Base-by-base conservation (phyloP, 1,284 basidiomycete species). In the Acaromyces ingoldii region DNA sequence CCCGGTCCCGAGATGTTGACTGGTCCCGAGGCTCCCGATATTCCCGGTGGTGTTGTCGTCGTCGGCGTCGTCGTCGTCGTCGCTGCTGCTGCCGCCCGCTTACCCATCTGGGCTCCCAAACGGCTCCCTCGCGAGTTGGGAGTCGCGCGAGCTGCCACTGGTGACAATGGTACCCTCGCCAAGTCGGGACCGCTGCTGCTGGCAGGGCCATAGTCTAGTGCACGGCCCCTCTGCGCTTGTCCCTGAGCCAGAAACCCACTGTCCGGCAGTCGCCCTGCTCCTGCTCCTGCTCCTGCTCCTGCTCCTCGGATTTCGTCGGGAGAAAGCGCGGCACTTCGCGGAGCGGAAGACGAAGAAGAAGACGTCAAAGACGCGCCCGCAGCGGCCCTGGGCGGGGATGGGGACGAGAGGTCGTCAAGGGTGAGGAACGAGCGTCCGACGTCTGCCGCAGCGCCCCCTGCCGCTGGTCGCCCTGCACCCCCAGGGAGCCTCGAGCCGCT, bases 41-140 rank as follows among this genome's bases (percentile, higher is more conserved):
- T n/a, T n/a, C n/a, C n/a, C n/a, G n/a, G n/a, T n/a, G n/a, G n/a
- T n/a, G n/a, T n/a, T n/a, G n/a, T n/a, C n/a, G n/a, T n/a, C n/a
- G n/a, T n/a, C n/a, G n/a, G n/a, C n/a, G n/a, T n/a, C n/a, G n/a
- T n/a, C n/a, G 13, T 13, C 39, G 39, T 13, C 30, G 39, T 13
- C 19, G 39, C 19, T 42, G 39, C 2, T 13, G 2, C 39, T 10
- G 42, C 10, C 21, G 19, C 42, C 19, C 33, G 19, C 17, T 37
- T 44, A 9, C 42, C 42, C 42, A 44, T 22, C 33, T 22, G 25
- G 19, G 42, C 42, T 21, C 42, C 42, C 42, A 44, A 44, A 28
- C 42, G 25, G 17, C 42, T 44, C 10, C 42, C 42, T 21, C 42
- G 25, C 10, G 42, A 28, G 17, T 44, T 44, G 25, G 25, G 25